Percentiles rank a stretch among this genome's conserved stretches.
These are phyloP conservation scores for Saturnispora sanitii DNA, from an alignment of 805 yeast genomes.

Conservation along the genomic window DNA sequence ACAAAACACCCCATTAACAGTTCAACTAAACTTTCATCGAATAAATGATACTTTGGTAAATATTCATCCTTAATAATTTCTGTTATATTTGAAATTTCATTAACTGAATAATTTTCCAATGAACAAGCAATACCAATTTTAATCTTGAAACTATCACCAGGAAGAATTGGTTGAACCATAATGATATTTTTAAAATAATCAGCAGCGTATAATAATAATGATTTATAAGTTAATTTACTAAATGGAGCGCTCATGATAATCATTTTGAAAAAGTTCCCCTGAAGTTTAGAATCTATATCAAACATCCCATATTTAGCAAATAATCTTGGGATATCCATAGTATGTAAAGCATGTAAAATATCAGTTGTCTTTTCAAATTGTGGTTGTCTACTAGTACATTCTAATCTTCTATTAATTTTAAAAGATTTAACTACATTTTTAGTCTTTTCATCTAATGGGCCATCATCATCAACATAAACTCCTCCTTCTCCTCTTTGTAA, in stretches of 20 bases:
- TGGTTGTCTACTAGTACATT: background rate
- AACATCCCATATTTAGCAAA: background rate
- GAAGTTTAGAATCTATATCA: constrained; percentile 3
- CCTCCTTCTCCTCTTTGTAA: background rate
- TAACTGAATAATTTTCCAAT: constrained; percentile 8
- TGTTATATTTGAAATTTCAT: constrained; percentile 5
- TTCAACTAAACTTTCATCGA: background rate
- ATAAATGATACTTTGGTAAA: constrained; percentile 2
- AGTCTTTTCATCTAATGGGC: background rate
- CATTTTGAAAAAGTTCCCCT: background rate
- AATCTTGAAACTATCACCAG: background rate
- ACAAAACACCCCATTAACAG: constrained; percentile 4
- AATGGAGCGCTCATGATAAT: constrained; percentile 1
- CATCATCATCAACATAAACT: too few relatives aligned
- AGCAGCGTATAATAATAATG: constrained; percentile 7
- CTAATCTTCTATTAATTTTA: background rate
- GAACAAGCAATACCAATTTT: constrained; percentile 8
- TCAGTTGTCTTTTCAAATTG: background rate
- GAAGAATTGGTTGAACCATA: constrained; percentile 8
- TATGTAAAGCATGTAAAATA: background rate
- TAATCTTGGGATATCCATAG: background rate
- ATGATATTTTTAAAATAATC: constrained; percentile 10
- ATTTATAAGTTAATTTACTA: constrained; percentile 7
- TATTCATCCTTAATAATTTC: constrained; percentile 8
- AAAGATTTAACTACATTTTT: constrained; percentile 4